Conservation (phyloP, 1,284 basidiomycete species). For the Chondrostereum purpureum region DNA sequence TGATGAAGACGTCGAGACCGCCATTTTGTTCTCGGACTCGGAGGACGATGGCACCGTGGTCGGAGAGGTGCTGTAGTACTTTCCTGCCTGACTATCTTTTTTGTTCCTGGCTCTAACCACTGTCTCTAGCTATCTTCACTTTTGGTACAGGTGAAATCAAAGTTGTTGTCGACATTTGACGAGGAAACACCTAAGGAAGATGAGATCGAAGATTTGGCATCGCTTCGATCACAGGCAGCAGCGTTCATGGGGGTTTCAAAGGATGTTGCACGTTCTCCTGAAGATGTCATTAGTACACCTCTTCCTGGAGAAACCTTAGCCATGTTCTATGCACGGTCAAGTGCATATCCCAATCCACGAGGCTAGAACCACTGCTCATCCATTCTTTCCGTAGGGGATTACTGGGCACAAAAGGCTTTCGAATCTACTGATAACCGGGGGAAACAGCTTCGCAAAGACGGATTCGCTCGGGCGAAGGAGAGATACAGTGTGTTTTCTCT, state of each 20-base stretch:
- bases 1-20: slow-evolving; percentile 25
- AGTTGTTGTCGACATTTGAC: too few relatives aligned
- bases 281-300: slow-evolving; percentile 79
- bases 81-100: too few relatives aligned
- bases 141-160: too few relatives aligned
- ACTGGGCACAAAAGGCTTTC: slow-evolving; percentile 78
- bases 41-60: slow-evolving; percentile 23
- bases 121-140: too few relatives aligned
- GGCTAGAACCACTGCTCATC: too few relatives aligned
- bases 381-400: slow-evolving; percentile 52
- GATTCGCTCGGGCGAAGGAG: slow-evolving; percentile 67
- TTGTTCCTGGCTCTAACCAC: too few relatives aligned
- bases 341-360: too few relatives aligned
- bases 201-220: too few relatives aligned
- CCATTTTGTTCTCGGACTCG: neutral
- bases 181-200: too few relatives aligned
- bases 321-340: slow-evolving; percentile 78
- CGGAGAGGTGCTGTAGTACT: too few relatives aligned
- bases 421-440: slow-evolving; percentile 61
- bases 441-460: slow-evolving; percentile 76
- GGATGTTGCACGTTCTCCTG: slow-evolving; percentile 57
- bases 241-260: slow-evolving; percentile 72
- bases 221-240: slow-evolving; percentile 57
- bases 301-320: slow-evolving; percentile 85
- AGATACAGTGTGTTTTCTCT: slow-evolving; percentile 46